Percentiles rank a stretch among this genome's conserved stretches.
Evolutionary conservation across 441 rosid species (phyloP).

Genomic region (Flueggea neowawraea): DNA sequence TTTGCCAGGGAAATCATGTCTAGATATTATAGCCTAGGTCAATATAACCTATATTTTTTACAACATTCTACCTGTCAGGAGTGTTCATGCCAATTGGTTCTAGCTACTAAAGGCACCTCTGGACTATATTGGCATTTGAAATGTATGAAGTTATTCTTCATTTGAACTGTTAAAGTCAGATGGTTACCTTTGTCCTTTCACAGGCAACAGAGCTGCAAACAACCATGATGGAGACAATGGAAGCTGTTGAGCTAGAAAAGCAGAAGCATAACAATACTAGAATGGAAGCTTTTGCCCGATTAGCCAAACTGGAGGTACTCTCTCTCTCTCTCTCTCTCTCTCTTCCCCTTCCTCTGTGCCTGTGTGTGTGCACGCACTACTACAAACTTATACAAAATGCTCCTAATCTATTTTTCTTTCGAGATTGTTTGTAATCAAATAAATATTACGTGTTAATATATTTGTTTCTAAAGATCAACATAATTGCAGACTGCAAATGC

Average conservation of each 20-base stretch:
- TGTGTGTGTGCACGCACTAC: too few species aligned
- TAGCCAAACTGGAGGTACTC: slow-evolving; percentile 83
- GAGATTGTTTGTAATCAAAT: neutral
- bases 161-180: neutral
- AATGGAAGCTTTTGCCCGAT: slow-evolving; percentile 77
- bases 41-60: too few species aligned
- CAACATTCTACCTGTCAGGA: too few species aligned
- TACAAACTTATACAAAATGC: too few species aligned
- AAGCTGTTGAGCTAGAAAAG: slow-evolving; percentile 88
- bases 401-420: too few species aligned
- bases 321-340: neutral
- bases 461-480: slow-evolving; percentile 29
- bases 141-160: neutral
- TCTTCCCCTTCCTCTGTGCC: too few species aligned
- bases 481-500: slow-evolving; percentile 80
- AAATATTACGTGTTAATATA: slow-evolving; percentile 5
- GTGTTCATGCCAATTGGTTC: neutral
- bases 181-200: slow-evolving; percentile 3
- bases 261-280: slow-evolving; percentile 95
- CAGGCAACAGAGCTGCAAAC: slow-evolving; percentile 94
- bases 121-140: neutral
- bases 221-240: slow-evolving; percentile 89
- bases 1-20: too few species aligned
- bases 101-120: slow-evolving; percentile 1
- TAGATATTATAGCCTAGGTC: too few species aligned